Percentiles rank a stretch among this genome's conserved stretches.
Evolutionary conservation across 345 rosid species (phyloP).

Genomic region (Syzygium jambos): DNA sequence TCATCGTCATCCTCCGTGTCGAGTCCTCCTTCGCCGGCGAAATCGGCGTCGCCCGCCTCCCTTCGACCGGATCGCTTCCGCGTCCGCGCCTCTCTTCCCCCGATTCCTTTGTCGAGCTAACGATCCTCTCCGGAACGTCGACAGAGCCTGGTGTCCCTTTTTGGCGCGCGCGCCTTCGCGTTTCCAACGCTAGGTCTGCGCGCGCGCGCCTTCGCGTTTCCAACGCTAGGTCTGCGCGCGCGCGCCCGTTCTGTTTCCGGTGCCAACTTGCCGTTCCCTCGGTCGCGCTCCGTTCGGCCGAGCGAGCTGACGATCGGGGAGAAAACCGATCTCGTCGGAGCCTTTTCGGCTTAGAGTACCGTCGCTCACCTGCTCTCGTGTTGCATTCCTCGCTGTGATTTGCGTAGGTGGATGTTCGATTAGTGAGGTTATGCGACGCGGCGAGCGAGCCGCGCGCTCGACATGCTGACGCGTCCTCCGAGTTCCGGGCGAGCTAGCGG

Average conservation of each 20-base stretch:
- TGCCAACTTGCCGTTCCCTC: background rate
- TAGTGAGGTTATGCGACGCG: background rate
- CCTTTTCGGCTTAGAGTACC: background rate
- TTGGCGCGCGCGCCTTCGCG: background rate
- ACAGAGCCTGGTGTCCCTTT: background rate
- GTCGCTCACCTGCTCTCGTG: background rate
- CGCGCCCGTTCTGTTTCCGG: background rate
- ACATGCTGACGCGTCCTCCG: background rate
- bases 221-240: background rate
- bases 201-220: background rate
- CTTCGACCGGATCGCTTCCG: background rate
- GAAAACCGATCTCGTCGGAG: background rate
- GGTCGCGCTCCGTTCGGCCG: background rate
- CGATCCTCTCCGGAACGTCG: background rate
- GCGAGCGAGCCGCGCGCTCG: background rate
- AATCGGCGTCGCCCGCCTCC: background rate
- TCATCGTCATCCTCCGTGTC: background rate
- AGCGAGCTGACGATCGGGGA: background rate
- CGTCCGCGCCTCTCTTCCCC: background rate
- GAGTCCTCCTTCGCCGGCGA: background rate
- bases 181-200: background rate
- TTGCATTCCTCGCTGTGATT: fast-evolving
- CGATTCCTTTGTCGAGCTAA: background rate
- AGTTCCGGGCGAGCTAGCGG: background rate
- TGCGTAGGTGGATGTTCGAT: background rate